Evolutionary conservation across 1,284 basidiomycete genomes (phyloP).

Genomic region (Cerrena zonata): DNA sequence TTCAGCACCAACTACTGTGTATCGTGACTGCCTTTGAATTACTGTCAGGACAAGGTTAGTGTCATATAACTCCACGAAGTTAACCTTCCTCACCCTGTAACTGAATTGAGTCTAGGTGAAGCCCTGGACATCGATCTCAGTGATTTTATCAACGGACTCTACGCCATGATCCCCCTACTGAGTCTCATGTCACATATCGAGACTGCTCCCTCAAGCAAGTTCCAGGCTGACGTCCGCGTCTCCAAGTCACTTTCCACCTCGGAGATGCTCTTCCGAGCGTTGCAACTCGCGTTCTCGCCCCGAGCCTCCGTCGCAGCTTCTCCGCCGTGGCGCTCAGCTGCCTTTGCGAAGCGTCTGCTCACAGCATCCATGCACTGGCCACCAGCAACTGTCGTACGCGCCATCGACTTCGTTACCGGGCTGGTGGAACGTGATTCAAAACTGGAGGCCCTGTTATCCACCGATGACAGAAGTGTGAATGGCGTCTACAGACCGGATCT

Average conservation of each 20-base stretch:
- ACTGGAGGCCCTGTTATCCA: constrained; percentile 79
- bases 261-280: constrained; percentile 81
- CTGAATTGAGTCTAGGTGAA: constrained; percentile 56
- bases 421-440: constrained; percentile 75
- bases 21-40: constrained; percentile 96
- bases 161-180: constrained; percentile 62
- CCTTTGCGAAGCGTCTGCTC: constrained; percentile 88
- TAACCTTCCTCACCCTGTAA: constrained; percentile 2
- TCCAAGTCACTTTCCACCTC: constrained; percentile 37
- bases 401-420: constrained; percentile 67
- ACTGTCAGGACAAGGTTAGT: constrained; percentile 84
- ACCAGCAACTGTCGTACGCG: constrained; percentile 54
- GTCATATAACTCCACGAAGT: constrained; percentile 3
- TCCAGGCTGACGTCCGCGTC: constrained; percentile 19
- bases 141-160: constrained; percentile 81
- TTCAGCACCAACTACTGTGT: constrained; percentile 73
- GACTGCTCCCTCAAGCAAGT: constrained; percentile 22
- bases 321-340: constrained; percentile 77
- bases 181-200: constrained; percentile 51
- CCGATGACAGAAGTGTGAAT: constrained; percentile 78
- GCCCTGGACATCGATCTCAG: constrained; percentile 91
- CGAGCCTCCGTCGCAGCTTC: constrained; percentile 47
- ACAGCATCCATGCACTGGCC: constrained; percentile 79
- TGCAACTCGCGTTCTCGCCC: constrained; percentile 73
- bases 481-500: constrained; percentile 78